Percentiles rank a stretch among this genome's conserved stretches.
Evolutionary conservation across 1,284 basidiomycete species (phyloP).

Genomic region (Coriolopsis trogii): DNA sequence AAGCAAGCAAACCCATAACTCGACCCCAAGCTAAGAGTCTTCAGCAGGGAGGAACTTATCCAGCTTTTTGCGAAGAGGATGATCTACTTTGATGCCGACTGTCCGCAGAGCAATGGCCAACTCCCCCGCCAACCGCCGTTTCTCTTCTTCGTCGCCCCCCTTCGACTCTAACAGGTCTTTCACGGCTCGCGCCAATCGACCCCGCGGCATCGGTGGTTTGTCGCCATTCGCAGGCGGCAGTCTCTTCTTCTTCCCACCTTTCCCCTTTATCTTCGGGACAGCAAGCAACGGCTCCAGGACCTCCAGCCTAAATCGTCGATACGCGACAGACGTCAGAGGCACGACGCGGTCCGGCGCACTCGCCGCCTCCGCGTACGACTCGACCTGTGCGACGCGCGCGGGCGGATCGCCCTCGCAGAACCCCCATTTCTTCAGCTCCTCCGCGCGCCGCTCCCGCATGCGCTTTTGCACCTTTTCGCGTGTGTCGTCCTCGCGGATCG

Average conservation of each 20-base stretch:
- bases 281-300: slow-evolving; percentile 68
- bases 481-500: slow-evolving; percentile 51
- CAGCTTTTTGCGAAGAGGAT: slow-evolving; percentile 65
- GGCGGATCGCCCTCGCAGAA: slow-evolving; percentile 53
- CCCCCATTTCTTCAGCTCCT: slow-evolving; percentile 73
- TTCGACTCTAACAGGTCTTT: slow-evolving; percentile 63
- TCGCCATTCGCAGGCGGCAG: slow-evolving; percentile 29
- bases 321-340: slow-evolving; percentile 61
- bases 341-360: slow-evolving; percentile 67
- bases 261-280: slow-evolving; percentile 61
- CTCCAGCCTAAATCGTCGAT: slow-evolving; percentile 70
- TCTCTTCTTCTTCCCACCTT: slow-evolving; percentile 46
- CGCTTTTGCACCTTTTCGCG: slow-evolving; percentile 59
- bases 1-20: no score
- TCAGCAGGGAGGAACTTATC: slow-evolving; percentile 48
- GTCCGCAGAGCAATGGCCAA: slow-evolving; percentile 53
- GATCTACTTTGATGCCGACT: slow-evolving; percentile 61
- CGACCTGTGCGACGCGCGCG: slow-evolving; percentile 54
- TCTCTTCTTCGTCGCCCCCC: slow-evolving; percentile 49
- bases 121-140: slow-evolving; percentile 46
- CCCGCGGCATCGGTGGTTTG: slow-evolving; percentile 54
- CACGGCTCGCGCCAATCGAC: slow-evolving; percentile 66
- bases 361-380: slow-evolving; percentile 73
- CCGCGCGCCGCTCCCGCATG: slow-evolving; percentile 56
- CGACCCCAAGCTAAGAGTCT: slow-evolving; percentile 12